Evolutionary conservation across 768 basidiomycete species (phyloP), one percentile per base, ranked within the genome.

Genomic region (Pleurotus cornucopiae): DNA sequence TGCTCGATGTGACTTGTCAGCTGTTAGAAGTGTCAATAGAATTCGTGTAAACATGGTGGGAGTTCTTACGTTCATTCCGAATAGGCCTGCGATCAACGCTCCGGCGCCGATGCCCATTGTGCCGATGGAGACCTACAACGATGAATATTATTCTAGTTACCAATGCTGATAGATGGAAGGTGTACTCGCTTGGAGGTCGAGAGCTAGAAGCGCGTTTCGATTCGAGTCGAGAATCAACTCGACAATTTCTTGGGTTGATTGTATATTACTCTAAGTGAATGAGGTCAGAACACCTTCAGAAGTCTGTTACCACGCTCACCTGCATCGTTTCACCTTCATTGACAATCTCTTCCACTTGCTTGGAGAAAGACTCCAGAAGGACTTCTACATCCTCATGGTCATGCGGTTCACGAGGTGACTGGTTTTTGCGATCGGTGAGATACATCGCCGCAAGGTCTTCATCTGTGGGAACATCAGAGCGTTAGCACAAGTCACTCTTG

Each of bases 171-270:
- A 30, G 1, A 30, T 30, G 26, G 23, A 14, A 14, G 30, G 54
- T 41, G 30, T 43, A 60, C 71, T 14, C 60, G 88, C 91, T 77
- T 94, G 88, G 41, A 98, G 77, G 71, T 98, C 95, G 34, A 98
- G 81, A 46, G 92, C 91, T 18, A 98, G 78, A 13, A 98, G 77
- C 4, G 89, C 83, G 64, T 98, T 98, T 47, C 96, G 88, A 73
- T 97, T 97, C 47, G 94, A 90, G 69, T 98, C 96, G 40, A 98
- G 78, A 64, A 98, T 94, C 57, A 98, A 80, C 70, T 98, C 96
- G 2, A 96, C 92, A 53, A 98, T 98, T 72, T 98, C 96, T 75
- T 98, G 96, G 0, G 96, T 98, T 11, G 94, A 94, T 71, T 94
- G 90, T 39, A 98, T 91, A 67, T 98, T 98, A 54, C 80, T 83